Evolutionary conservation across 2,329 filamentous ascomycete species (phyloP).

Genomic region (Lomentospora prolificans): DNA sequence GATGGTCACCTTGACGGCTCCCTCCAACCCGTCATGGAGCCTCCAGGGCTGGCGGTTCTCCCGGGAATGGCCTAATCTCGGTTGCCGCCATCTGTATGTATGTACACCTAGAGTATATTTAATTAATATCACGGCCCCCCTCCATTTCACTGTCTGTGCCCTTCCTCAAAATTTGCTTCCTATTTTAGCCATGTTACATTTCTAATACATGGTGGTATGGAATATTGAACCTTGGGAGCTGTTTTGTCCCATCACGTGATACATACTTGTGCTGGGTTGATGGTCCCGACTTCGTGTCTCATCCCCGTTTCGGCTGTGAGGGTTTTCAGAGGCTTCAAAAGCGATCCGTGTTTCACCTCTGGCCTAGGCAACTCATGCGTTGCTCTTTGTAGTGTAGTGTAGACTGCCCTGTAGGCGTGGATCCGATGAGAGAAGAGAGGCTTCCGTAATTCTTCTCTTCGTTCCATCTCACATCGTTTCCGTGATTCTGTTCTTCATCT

Average conservation of each 20-base stretch:
- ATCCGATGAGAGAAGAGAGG: not conserved
- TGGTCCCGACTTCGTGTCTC: not conserved
- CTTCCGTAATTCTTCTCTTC: not conserved
- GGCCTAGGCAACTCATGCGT: not conserved
- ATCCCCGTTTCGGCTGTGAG: conserved; percentile 4
- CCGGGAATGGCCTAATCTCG: not conserved
- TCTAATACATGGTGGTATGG: too few species aligned
- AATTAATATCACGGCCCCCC: not conserved
- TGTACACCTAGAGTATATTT: not conserved
- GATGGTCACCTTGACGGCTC: too few species aligned
- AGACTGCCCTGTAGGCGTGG: not conserved
- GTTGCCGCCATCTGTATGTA: not conserved
- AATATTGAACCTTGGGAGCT: too few species aligned
- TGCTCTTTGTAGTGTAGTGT: not conserved
- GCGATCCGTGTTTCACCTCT: conserved; percentile 7
- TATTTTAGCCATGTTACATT: not conserved
- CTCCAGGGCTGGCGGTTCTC: not conserved
- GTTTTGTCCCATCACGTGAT: conserved; percentile 6
- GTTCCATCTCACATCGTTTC: not conserved
- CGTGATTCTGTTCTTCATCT: too few species aligned
- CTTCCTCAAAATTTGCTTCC: not conserved
- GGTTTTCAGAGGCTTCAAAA: not conserved
- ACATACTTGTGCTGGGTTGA: not conserved
- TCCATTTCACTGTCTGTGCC: not conserved
- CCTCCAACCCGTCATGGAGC: not conserved